These are phyloP conservation scores for Centrapalus pauciflorus DNA, from an alignment of 129 eudicot genomes.

Conservation along the genomic window DNA sequence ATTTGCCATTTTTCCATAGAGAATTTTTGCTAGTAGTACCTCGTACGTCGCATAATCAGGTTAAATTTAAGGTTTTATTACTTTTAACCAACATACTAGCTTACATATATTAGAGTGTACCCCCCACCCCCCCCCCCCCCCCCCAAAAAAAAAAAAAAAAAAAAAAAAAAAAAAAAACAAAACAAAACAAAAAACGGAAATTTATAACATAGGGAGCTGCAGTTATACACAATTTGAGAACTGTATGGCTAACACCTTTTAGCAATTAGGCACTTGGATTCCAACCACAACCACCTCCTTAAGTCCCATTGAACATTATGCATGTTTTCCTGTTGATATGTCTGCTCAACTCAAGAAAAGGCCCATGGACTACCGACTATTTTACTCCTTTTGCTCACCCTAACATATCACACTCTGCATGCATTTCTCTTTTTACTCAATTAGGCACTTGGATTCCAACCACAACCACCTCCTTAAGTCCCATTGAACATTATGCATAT, in stretches of 20 bases:
- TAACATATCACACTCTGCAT: too few relatives aligned
- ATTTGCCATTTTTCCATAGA: too few relatives aligned
- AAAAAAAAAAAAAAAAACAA: too few relatives aligned
- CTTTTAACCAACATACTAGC: too few relatives aligned
- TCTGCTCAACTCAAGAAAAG: neutral
- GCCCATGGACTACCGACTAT: neutral
- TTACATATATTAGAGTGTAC: too few relatives aligned
- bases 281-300: neutral
- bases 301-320: neutral
- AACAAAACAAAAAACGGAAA: too few relatives aligned
- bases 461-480: neutral
- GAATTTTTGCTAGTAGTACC: neutral
- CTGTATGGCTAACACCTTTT: neutral
- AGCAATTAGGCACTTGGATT: neutral
- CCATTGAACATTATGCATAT: neutral
- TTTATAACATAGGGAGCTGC: too few relatives aligned
- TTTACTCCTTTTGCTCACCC: neutral
- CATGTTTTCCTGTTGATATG: neutral
- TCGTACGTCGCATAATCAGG: neutral
- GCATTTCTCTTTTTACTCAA: too few relatives aligned
- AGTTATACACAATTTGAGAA: neutral
- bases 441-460: neutral
- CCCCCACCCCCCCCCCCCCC: too few relatives aligned
- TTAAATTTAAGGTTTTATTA: neutral
- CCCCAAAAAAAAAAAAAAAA: too few relatives aligned